Percentiles rank a stretch among this genome's conserved stretches.
Conservation (phyloP, 768 basidiomycete species). For the Gymnopilus junonius region DNA sequence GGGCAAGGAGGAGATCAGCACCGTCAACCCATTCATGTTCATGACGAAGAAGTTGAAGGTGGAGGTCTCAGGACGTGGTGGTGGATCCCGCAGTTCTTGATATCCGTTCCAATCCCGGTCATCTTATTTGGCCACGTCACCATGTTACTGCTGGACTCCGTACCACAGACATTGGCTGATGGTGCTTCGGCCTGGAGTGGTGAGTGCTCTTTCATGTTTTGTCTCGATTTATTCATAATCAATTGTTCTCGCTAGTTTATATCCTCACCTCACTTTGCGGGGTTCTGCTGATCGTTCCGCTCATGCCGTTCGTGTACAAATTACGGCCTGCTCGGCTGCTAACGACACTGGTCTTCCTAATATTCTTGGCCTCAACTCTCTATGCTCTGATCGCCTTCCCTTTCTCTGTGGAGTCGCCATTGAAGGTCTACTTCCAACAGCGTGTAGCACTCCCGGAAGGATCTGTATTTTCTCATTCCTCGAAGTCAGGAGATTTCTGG, state of each 20-base stretch:
- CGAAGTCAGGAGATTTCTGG: neutral
- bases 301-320: no score
- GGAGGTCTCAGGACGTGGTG: conserved; percentile 25
- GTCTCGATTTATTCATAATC: neutral
- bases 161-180: conserved; percentile 33
- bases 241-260: conserved; percentile 26
- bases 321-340: no score
- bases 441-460: conserved; percentile 43
- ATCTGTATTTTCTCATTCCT: neutral
- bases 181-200: conserved; percentile 29
- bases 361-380: conserved; percentile 47
- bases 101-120: conserved; percentile 31
- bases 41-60: no score
- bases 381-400: conserved; percentile 58
- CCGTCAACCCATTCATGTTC: no score
- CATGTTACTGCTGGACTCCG: conserved; percentile 26
- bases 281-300: conserved; percentile 24
- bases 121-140: conserved; percentile 28
- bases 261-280: conserved; percentile 17
- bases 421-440: conserved; percentile 78
- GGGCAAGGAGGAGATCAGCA: no score
- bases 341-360: conserved; percentile 32
- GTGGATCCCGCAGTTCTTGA: conserved; percentile 34
- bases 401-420: conserved; percentile 60
- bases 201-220: conserved; percentile 6